Conservation (phyloP, 2,329 filamentous ascomycete genomes). For the Aspergillus puulaauensis region DNA sequence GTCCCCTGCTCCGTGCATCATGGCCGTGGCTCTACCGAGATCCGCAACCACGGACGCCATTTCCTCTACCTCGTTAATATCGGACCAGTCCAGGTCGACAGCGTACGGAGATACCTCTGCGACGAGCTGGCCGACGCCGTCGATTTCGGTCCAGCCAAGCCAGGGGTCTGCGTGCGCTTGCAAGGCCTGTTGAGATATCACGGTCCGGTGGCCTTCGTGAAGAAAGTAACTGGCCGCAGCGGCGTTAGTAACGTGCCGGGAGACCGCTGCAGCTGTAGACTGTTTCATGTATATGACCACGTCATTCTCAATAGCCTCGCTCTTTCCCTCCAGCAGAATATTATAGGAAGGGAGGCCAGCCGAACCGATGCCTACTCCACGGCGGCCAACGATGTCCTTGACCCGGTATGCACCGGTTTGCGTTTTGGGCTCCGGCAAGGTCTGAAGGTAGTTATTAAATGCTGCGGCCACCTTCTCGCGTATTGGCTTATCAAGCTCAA, state of each 20-base stretch:
- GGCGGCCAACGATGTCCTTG: constrained; percentile 19
- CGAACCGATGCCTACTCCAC: constrained; percentile 18
- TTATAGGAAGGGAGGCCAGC: constrained; percentile 20
- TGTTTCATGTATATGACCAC: constrained; percentile 22
- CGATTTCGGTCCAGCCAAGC: constrained; percentile 22
- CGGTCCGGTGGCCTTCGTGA: constrained; percentile 19
- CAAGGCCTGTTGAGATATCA: constrained; percentile 20
- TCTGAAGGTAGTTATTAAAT: constrained; percentile 13
- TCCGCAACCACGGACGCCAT: constrained; percentile 16
- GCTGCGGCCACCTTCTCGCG: constrained; percentile 14
- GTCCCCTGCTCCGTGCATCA: constrained; percentile 20
- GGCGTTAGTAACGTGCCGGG: constrained; percentile 12
- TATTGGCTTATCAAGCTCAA: constrained; percentile 10
- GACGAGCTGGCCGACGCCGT: constrained; percentile 20
- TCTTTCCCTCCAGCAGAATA: constrained; percentile 18
- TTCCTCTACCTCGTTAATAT: constrained; percentile 17
- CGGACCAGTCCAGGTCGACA: constrained; percentile 20
- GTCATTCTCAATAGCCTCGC: constrained; percentile 19
- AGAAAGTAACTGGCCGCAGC: constrained; percentile 13
- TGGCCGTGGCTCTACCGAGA: constrained; percentile 18
- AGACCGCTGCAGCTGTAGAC: constrained; percentile 11
- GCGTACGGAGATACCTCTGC: constrained; percentile 22
- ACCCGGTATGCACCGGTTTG: not conserved
- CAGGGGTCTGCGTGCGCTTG: constrained; percentile 19
- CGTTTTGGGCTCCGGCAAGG: constrained; percentile 4